A percentile compares a stretch with the other conserved stretches of the same genome.
phyloP scores from a whole-genome alignment of 2,329 filamentous ascomycete genomes.

The Biscogniauxia mediterranea region DNA sequence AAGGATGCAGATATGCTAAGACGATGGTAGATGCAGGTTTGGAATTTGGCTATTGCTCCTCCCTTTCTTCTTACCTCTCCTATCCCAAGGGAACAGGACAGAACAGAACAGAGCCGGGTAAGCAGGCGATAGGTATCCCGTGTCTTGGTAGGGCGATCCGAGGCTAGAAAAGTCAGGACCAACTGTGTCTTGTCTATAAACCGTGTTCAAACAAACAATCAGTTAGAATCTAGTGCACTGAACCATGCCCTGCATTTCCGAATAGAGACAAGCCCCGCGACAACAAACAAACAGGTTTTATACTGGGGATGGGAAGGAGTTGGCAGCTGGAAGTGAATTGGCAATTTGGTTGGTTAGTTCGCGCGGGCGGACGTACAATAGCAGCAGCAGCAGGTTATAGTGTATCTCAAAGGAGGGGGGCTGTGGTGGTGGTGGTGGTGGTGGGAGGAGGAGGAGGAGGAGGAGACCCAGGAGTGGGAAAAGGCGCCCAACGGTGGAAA shows the following conservation, averaged over 20 bases:
- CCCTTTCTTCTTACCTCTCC: background rate
- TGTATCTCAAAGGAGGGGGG: background rate
- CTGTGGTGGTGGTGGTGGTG: too few relatives aligned
- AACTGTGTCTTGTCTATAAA: background rate
- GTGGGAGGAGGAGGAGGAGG: too few relatives aligned
- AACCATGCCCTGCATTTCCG: background rate
- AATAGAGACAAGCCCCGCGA: background rate
- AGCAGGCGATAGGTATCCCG: background rate
- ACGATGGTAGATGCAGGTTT: background rate
- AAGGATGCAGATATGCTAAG: background rate
- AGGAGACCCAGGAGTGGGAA: background rate
- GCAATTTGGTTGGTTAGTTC: background rate
- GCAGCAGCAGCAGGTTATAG: background rate
- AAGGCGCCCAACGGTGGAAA: background rate
- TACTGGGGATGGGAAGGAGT: background rate
- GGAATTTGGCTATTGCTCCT: background rate
- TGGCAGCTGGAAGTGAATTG: background rate
- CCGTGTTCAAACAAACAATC: background rate
- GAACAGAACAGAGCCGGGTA: background rate
- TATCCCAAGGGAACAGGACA: background rate
- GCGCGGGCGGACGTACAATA: background rate
- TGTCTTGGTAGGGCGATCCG: background rate
- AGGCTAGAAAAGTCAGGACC: background rate
- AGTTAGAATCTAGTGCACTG: background rate
- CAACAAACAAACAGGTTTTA: background rate